A percentile compares a stretch with the other conserved stretches of the same genome.
These are phyloP conservation scores for Fusarium anthophilum DNA, from an alignment of 2,329 filamentous ascomycete genomes.

Conservation along the genomic window DNA sequence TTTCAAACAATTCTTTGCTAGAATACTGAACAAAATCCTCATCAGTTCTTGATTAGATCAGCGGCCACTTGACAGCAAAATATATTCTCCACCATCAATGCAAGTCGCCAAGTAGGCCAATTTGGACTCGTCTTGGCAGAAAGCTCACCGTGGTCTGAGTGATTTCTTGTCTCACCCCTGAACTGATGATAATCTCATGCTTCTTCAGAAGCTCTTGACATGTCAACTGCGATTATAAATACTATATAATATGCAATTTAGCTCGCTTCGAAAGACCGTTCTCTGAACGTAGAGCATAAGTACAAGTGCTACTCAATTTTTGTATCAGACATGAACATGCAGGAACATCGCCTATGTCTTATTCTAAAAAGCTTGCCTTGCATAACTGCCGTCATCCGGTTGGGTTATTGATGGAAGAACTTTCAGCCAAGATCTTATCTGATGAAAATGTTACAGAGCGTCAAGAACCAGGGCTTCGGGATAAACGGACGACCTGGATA, in stretches of 20 bases:
- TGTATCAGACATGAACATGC: not conserved
- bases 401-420: not conserved
- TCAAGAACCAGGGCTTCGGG: not conserved
- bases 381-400: not conserved
- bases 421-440: conserved; percentile 18
- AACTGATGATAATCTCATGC: not conserved
- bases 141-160: not conserved
- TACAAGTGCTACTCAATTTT: not conserved
- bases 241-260: not conserved
- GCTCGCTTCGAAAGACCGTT: not conserved
- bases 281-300: not conserved
- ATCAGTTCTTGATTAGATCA: not conserved
- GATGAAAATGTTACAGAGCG: not conserved
- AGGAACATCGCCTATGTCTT: not conserved
- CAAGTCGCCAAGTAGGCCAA: not conserved
- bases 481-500: not conserved
- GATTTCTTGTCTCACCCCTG: not conserved
- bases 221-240: not conserved
- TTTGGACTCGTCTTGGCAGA: not conserved
- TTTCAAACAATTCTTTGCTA: not conserved
- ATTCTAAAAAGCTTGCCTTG: not conserved
- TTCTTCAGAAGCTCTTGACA: not conserved
- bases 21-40: not conserved
- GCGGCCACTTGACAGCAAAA: not conserved
- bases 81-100: not conserved